Conservation (phyloP, 1,284 basidiomycete genomes). For the Sanguinoderma infundibulare region DNA sequence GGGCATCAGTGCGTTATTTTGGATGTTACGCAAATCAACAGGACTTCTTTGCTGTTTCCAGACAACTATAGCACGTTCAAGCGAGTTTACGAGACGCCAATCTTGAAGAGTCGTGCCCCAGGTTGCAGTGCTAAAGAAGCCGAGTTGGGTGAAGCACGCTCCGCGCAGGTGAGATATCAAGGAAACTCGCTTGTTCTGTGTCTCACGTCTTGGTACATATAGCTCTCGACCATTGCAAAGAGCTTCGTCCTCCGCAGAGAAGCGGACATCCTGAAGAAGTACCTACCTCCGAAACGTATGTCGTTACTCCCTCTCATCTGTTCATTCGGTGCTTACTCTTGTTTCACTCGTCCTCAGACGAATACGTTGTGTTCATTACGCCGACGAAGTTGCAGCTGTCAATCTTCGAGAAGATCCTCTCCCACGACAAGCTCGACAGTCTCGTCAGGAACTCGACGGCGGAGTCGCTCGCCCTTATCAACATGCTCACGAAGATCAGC, state of each 20-base stretch:
- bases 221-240: slow-evolving; percentile 81
- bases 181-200: too few species aligned
- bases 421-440: slow-evolving; percentile 67
- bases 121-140: slow-evolving; percentile 74
- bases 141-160: slow-evolving; percentile 76
- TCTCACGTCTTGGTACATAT: slow-evolving; percentile 3
- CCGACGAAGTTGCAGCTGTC: slow-evolving; percentile 83
- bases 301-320: slow-evolving; percentile 7
- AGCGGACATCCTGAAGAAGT: slow-evolving; percentile 80
- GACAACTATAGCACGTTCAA: slow-evolving; percentile 79
- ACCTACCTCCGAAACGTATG: slow-evolving; percentile 90
- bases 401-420: slow-evolving; percentile 80
- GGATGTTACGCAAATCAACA: neutral
- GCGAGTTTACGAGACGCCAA: slow-evolving; percentile 88
- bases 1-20: slow-evolving; percentile 27
- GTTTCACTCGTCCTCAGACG: slow-evolving; percentile 55
- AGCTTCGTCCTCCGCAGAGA: slow-evolving; percentile 93
- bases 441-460: slow-evolving; percentile 72
- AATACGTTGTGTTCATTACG: slow-evolving; percentile 92
- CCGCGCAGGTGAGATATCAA: slow-evolving; percentile 59
- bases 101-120: slow-evolving; percentile 85
- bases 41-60: slow-evolving; percentile 27
- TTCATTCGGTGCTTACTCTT: slow-evolving; percentile 4
- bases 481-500: slow-evolving; percentile 86
- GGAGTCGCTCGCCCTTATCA: slow-evolving; percentile 85